A percentile compares a stretch with the other conserved stretches of the same genome.
These are phyloP conservation scores for Xylariaceae sp. DNA, from an alignment of 2,329 filamentous ascomycete species.

Conservation along the genomic window DNA sequence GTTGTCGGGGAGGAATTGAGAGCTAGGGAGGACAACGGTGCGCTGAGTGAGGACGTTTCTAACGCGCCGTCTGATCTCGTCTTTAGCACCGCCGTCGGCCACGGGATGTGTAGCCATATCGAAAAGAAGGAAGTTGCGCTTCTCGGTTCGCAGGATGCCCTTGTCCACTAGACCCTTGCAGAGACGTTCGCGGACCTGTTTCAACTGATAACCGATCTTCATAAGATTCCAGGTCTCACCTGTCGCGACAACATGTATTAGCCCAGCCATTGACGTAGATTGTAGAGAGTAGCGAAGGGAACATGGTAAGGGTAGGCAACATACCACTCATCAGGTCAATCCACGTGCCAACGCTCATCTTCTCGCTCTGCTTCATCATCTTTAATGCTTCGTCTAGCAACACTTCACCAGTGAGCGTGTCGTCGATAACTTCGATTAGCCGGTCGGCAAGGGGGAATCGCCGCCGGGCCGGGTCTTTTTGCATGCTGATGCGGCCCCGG, in stretches of 20 bases:
- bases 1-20: constrained; percentile 86
- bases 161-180: constrained; percentile 98
- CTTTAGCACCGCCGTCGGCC: constrained; percentile 92
- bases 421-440: constrained; percentile 94
- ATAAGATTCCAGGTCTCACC: constrained; percentile 99
- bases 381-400: constrained; percentile 95
- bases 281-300: neutral
- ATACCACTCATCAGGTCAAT: constrained; percentile 98
- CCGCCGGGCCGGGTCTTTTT: constrained; percentile 87
- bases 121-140: constrained; percentile 98
- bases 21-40: constrained; percentile 81
- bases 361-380: constrained; percentile 99
- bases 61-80: constrained; percentile 90
- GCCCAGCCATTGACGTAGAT: constrained; percentile 1
- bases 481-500: constrained; percentile 94
- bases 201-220: constrained; percentile 99
- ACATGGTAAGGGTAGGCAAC: constrained; percentile 23
- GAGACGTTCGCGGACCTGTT: constrained; percentile 95
- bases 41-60: constrained; percentile 88
- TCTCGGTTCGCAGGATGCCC: constrained; percentile 95
- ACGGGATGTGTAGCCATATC: constrained; percentile 99
- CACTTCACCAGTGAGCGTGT: constrained; percentile 93
- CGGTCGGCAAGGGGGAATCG: constrained; percentile 90
- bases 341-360: constrained; percentile 99
- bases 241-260: constrained; percentile 35